Percentiles rank a stretch among this genome's conserved stretches.
These are phyloP conservation scores for Cyclostephanos invisitatus DNA, from an alignment of 108 stramenopile species.

Conservation along the genomic window DNA sequence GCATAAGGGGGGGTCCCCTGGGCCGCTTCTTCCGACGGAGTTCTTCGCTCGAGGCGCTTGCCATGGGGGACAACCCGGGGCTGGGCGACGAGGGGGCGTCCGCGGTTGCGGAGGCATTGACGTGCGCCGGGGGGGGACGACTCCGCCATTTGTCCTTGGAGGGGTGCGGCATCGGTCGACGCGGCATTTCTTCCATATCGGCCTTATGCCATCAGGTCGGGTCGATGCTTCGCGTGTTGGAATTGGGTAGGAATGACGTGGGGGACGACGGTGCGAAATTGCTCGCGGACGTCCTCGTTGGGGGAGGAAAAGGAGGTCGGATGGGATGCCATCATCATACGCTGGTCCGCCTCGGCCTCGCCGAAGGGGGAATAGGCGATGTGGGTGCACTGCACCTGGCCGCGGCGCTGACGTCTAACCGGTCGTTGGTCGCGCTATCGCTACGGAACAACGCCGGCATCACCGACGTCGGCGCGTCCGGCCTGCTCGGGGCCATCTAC, in stretches of 20 bases:
- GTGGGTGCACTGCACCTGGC: constrained; percentile 39
- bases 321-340: not conserved
- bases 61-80: constrained; percentile 26
- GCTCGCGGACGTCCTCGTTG: constrained; percentile 45
- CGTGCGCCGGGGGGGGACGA: not conserved
- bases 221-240: constrained; percentile 22
- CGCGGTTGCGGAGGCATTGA: not conserved
- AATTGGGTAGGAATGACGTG: constrained; percentile 57
- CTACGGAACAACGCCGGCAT: constrained; percentile 21
- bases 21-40: constrained; percentile 19
- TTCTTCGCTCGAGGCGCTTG: constrained; percentile 17
- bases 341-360: constrained; percentile 49
- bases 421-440: constrained; percentile 13
- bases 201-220: not conserved
- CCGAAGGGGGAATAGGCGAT: constrained; percentile 45
- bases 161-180: constrained; percentile 17
- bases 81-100: constrained; percentile 27
- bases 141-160: constrained; percentile 18
- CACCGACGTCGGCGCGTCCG: constrained; percentile 24
- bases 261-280: constrained; percentile 40
- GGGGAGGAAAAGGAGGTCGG: not conserved
- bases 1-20: not conserved
- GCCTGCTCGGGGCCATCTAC: constrained; percentile 15
- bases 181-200: too few species aligned
- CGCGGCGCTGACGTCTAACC: constrained; percentile 1